Percentiles rank a stretch among this genome's conserved stretches.
These are phyloP conservation scores for Datura wrightii DNA, from an alignment of 257 asterid genomes.

Conservation along the genomic window DNA sequence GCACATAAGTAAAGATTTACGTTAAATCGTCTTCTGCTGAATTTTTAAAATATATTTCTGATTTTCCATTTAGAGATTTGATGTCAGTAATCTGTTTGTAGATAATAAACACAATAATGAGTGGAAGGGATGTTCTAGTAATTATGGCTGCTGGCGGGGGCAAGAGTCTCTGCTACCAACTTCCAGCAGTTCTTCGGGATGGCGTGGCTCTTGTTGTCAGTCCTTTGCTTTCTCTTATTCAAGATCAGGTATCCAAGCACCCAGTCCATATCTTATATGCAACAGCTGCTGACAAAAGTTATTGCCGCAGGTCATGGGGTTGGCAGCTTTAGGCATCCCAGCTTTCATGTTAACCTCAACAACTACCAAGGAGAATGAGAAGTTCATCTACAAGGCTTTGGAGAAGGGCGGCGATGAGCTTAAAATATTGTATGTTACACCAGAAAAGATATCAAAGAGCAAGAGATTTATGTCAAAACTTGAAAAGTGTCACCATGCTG, in stretches of 20 bases:
- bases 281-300: constrained; percentile 30
- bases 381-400: constrained; percentile 86
- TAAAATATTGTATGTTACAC: constrained; percentile 87
- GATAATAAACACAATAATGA: constrained; percentile 88
- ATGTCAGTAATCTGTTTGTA: constrained; percentile 36
- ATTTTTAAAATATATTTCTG: constrained; percentile 5
- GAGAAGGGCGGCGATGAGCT: constrained; percentile 93
- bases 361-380: constrained; percentile 82
- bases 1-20: neutral
- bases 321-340: constrained; percentile 87
- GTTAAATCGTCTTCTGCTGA: neutral
- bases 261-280: neutral
- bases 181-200: constrained; percentile 81
- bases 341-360: constrained; percentile 88
- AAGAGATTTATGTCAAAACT: constrained; percentile 96
- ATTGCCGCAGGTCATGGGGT: constrained; percentile 82
- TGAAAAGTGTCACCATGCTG: constrained; percentile 93
- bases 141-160: constrained; percentile 99
- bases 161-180: constrained; percentile 97
- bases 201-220: constrained; percentile 94
- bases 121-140: constrained; percentile 87
- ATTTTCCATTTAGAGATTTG: neutral
- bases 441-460: constrained; percentile 98
- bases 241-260: constrained; percentile 72
- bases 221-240: constrained; percentile 96